Percentiles rank a stretch among this genome's conserved stretches.
Conservation (phyloP, 208 protist species). For the Acanthamoeba castellanii region DNA sequence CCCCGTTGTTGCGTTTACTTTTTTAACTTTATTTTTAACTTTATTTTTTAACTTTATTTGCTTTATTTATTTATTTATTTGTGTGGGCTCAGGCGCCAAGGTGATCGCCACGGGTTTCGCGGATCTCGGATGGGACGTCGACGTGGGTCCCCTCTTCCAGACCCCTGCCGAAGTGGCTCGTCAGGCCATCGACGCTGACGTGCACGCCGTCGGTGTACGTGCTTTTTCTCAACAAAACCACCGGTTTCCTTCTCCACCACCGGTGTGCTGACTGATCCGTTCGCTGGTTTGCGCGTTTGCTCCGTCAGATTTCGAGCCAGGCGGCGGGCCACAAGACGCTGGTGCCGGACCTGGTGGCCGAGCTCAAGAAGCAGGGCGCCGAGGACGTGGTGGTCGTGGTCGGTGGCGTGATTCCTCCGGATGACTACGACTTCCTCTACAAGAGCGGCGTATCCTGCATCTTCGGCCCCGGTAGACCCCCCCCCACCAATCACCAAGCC, state of each 20-base stretch:
- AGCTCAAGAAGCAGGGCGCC: slow-evolving; percentile 89
- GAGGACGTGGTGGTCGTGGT: slow-evolving; percentile 83
- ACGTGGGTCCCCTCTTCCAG: slow-evolving; percentile 92
- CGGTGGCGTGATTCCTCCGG: slow-evolving; percentile 88
- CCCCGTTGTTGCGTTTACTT: too few species aligned
- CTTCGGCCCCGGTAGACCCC: slow-evolving; percentile 93
- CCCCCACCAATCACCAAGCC: neutral
- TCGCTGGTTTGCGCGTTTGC: too few species aligned
- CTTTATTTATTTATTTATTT: too few species aligned
- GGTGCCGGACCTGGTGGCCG: slow-evolving; percentile 93
- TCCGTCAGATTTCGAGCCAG: slow-evolving; percentile 77
- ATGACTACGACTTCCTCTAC: slow-evolving; percentile 94
- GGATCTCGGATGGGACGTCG: slow-evolving; percentile 97
- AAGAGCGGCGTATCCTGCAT: slow-evolving; percentile 93
- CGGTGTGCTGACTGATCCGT: too few species aligned
- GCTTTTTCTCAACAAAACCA: neutral
- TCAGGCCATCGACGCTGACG: slow-evolving; percentile 96
- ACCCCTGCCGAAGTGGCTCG: slow-evolving; percentile 85
- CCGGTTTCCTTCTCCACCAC: too few species aligned
- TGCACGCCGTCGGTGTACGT: slow-evolving; percentile 91
- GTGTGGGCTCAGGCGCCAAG: slow-evolving; percentile 87
- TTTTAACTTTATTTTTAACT: too few species aligned
- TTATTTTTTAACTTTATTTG: too few species aligned
- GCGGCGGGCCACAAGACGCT: slow-evolving; percentile 93
- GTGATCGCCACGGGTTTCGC: slow-evolving; percentile 96